A percentile compares a stretch with the other conserved stretches of the same genome.
phyloP scores from a whole-genome alignment of 2,329 filamentous ascomycete species.

The Trichoderma citrinoviride region DNA sequence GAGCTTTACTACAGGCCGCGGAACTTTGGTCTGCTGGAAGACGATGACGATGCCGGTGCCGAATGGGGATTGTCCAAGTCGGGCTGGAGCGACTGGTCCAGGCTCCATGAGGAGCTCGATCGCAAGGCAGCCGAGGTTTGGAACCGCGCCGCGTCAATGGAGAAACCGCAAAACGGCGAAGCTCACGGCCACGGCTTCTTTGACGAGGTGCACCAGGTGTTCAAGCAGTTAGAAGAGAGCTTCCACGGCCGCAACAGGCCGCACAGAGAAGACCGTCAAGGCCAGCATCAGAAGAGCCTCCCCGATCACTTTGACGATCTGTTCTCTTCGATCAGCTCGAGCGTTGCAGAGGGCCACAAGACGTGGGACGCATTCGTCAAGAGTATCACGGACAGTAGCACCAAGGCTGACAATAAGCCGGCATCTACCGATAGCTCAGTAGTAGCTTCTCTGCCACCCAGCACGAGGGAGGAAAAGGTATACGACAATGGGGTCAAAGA shows the following conservation, averaged over 20 bases:
- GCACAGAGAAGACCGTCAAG: neutral
- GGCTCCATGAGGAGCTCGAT: constrained; percentile 35
- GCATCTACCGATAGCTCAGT: constrained; percentile 2
- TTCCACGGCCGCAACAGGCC: neutral
- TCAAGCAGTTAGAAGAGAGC: constrained; percentile 22
- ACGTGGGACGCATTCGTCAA: constrained; percentile 44
- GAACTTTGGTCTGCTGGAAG: neutral
- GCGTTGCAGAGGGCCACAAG: constrained; percentile 37
- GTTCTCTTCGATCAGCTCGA: constrained; percentile 40
- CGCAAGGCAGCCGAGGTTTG: constrained; percentile 32
- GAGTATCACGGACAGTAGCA: constrained; percentile 29
- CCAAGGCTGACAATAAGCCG: constrained; percentile 1
- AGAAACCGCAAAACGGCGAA: constrained; percentile 21
- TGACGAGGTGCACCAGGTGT: constrained; percentile 20
- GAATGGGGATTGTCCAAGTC: constrained; percentile 15
- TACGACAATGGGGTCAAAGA: constrained; percentile 32
- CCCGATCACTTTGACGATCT: constrained; percentile 43
- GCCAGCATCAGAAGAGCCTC: constrained; percentile 8
- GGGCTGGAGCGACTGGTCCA: constrained; percentile 29
- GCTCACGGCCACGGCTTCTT: constrained; percentile 20
- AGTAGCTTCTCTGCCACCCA: neutral
- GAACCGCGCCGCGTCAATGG: constrained; percentile 23
- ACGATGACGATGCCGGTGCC: neutral
- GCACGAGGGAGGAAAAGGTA: constrained; percentile 17
- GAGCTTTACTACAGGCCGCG: neutral